Evolutionary conservation across 495 filamentous ascomycete genomes (phyloP), one percentile per base, ranked within the genome.

Genomic region (Xylaria cubensis): DNA sequence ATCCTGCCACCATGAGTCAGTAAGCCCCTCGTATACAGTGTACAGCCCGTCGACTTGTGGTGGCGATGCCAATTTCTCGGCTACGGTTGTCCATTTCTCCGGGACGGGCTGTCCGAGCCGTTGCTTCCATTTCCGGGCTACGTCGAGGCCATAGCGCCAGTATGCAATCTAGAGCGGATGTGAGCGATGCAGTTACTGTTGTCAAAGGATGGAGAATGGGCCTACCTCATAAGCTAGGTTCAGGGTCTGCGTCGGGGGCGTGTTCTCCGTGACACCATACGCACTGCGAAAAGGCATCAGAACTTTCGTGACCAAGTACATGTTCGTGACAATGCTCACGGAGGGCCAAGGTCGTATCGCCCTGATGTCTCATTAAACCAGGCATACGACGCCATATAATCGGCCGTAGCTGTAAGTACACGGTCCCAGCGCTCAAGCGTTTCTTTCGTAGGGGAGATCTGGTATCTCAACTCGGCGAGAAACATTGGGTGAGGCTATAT

Each of bases 111-210:
- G 80, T 29, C 67, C 71, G 56, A 82, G 76, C 4, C 76, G 71
- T 19, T 36, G 74, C 74, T 80, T 78, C 79, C 79, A 81, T 48
- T 66, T 46, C 0, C 66, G 69, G 2, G 78, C 79, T 29, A 83
- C 72, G 9, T 77, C 70, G 19, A 85, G 78, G 9, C 85, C 85
- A 70, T 86, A 87, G 17, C 82, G 74, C 85, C 85, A 87, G 65
- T 84, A 83, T 9, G 83, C 80, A 1, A 84, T 71, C 75, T 84
- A 75, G 15, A 53, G 36, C 75, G 73, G 0, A 50, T 21, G 6
- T 56, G 19, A 41, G 41, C 71, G 6, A 73, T 64, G n/a, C 9
- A 5, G 8, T 13, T 41, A 32, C 29, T 15, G 21, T 13, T 39
- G 10, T 10, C 12, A 6, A 15, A 29, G 21, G 4, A 39, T 17